Evolutionary conservation across 768 basidiomycete genomes (phyloP).

Genomic region (Leccinum olivaceopallidum): DNA sequence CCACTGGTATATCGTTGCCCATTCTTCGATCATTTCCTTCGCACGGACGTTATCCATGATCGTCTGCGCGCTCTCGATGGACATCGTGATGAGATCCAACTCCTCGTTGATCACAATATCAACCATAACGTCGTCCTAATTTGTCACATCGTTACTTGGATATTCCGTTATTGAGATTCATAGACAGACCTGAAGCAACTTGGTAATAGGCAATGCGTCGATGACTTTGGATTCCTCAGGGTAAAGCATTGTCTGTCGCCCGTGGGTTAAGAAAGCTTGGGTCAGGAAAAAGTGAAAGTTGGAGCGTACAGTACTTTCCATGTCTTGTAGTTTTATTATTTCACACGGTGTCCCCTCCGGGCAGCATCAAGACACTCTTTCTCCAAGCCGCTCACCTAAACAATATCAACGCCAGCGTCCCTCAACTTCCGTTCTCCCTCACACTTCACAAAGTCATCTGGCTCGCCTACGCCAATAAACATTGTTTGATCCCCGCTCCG

Average conservation of each 20-base stretch:
- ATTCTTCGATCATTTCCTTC: slow-evolving; percentile 18
- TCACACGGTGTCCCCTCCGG: slow-evolving; percentile 49
- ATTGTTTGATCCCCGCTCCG: slow-evolving; percentile 63
- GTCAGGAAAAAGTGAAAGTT: background rate
- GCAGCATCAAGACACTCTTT: slow-evolving; percentile 81
- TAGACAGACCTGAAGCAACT: slow-evolving; percentile 27
- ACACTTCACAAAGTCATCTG: slow-evolving; percentile 91
- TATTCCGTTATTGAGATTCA: background rate
- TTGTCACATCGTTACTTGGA: background rate
- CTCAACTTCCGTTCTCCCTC: slow-evolving; percentile 77
- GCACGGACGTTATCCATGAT: slow-evolving; percentile 18
- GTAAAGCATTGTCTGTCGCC: slow-evolving; percentile 15
- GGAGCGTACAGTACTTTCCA: slow-evolving; percentile 13
- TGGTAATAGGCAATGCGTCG: slow-evolving; percentile 19
- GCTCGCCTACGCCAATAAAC: slow-evolving; percentile 89
- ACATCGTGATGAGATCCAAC: slow-evolving; percentile 20
- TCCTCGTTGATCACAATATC: slow-evolving; percentile 29
- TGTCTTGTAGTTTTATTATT: background rate
- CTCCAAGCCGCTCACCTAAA: slow-evolving; percentile 76
- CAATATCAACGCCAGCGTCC: slow-evolving; percentile 70
- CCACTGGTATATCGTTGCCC: slow-evolving; percentile 17
- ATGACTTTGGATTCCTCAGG: too few species aligned
- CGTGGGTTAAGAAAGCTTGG: slow-evolving; percentile 1
- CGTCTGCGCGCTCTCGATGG: slow-evolving; percentile 21
- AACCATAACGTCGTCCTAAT: slow-evolving; percentile 37